Base-by-base conservation (phyloP, 352 stramenopile genomes). In the Phytophthora foliorum region DNA sequence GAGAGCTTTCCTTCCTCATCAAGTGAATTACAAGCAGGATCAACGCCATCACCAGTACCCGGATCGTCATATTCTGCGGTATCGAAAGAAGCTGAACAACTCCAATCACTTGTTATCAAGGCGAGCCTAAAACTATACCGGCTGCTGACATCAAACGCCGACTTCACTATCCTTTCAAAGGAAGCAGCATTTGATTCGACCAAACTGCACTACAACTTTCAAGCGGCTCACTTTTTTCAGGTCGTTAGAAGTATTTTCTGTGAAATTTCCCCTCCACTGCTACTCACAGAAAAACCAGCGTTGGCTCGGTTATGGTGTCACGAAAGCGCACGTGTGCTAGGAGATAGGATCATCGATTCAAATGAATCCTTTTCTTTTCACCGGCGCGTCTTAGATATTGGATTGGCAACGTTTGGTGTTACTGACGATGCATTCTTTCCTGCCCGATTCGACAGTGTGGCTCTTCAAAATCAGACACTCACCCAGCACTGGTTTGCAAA, bases 271-370 rank as follows among this genome's bases (percentile, higher is more conserved):
- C 59, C 77, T n/a, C 55, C 67, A 2, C 29, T 84, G 6, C 56
- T 72, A 1, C 39, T 83, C 4, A 59, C 69, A 1, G 84, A 92
- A 16, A 93, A 92, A 51, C 59, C 78, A 0, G 34, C 63, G 4
- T 39, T 93, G 1, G 79, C 82, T 50, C 81, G 87, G 14, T 67
- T 92, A 9, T 94, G 87, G 87, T 91, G 84, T 56, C 87, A 94
- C 51, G 87, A 94, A 66, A 81, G 69, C 10, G 65, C 77, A 4
- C 80, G 87, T 1, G 61, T 86, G 1, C 78, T 91, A 17, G 72
- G 78, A 11, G 87, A 94, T 54, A 70, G 79, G 7, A 63, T 92
- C 19, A 61, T 69, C 16, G 78, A 88, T 8, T 13, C 52, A 0
- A 50, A 39, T 6, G 86, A 93, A n/a, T 55, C 39, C 0, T 42